Base-by-base conservation (phyloP, 305 asterid genomes). In the Plantago rigida region DNA sequence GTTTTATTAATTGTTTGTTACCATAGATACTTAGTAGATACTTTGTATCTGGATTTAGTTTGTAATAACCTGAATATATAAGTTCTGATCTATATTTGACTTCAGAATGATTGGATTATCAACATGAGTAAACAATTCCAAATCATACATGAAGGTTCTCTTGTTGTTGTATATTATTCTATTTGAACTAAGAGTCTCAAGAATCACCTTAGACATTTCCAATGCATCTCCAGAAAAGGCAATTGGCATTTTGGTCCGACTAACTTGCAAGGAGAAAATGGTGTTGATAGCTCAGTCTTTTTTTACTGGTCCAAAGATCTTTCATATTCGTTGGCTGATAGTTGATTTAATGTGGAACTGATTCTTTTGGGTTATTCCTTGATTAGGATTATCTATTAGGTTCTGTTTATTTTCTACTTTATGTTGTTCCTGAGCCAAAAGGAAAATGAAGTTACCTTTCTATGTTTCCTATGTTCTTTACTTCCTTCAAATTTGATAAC, bases 241-340 rank as follows among this genome's bases (percentile, higher is more conserved):
- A 48, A 52, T 13, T 39, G 42, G 9, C 15, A 13, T 51, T 28
- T 26, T 9, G 68, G 4, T 9, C 24, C 19, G 51, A 62, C 47
- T 58, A 62, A 24, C 55, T 59, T 51, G 57, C 48, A 47, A 51
- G 46, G 63, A 64, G 64, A 48, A 63, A 54, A 14, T 36, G 3
- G 39, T 31, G 2, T 31, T 31, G 39, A 31, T 31, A 31, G 39
- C 39, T 11, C 39, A 44, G 63, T 13, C 14, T 26, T 15, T 6
- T 41, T 6, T 24, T 50, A 24, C n/a, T 24, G 24, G 26, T 50
- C 31, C 61, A 14, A 39, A 17, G 2, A 8, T 41, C 44, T 31
- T 5, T 31, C 1, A 31, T 31, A 31, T 31, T 31, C 5, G 6
- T 4, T 31, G 39, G 5, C 39, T 31, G 39, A 3, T 31, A 31